Evolutionary conservation across 2,329 filamentous ascomycete species (phyloP), one percentile per base, ranked within the genome.

Genomic region (Aspergillus calidoustus): DNA sequence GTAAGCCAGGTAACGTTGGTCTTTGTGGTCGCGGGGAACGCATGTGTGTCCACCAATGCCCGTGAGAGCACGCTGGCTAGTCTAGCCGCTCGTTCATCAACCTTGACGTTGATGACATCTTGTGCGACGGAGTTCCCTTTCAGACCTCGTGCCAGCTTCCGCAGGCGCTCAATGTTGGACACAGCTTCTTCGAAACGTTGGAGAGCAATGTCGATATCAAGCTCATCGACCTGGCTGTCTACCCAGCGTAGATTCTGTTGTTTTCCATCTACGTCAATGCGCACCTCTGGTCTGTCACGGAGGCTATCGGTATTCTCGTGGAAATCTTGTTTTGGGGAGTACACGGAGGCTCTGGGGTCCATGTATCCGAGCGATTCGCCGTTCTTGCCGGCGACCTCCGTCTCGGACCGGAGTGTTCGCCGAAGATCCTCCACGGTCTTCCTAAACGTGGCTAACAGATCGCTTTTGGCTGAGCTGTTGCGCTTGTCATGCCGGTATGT

Each of bases 171-270:
- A 1, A 97, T 90, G 31, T 89, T 87, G 5, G 85, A 84, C 0
- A 98, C 95, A 0, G 95, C 91, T 22, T 89, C 86, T 70, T 97
- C 93, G 67, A 97, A 95, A 47, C 87, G 86, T 74, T 98, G 94
- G 54, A 97, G 84, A 0, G 95, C 94, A 71, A 99, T 93, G 70
- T 96, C 90, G 69, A 98, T 98, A 72, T 99, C 95, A 6, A 99
- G 86, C 72, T 96, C 92, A 73, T 99, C 95, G 76, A 99, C 91
- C 78, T 98, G 92, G 56, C 89, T 88, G 75, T 99, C 95, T 0
- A 99, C 92, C 92, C 92, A 97, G 57, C 94, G 91, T 51, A 99
- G 84, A 74, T 95, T 97, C 74, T 98, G 92, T 76, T 97, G 93
- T 71, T 96, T 96, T 53, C 95, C 95, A 71, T 98, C 95, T 15